phyloP scores from a whole-genome alignment of 495 filamentous ascomycete species.

The Neurospora intermedia region DNA sequence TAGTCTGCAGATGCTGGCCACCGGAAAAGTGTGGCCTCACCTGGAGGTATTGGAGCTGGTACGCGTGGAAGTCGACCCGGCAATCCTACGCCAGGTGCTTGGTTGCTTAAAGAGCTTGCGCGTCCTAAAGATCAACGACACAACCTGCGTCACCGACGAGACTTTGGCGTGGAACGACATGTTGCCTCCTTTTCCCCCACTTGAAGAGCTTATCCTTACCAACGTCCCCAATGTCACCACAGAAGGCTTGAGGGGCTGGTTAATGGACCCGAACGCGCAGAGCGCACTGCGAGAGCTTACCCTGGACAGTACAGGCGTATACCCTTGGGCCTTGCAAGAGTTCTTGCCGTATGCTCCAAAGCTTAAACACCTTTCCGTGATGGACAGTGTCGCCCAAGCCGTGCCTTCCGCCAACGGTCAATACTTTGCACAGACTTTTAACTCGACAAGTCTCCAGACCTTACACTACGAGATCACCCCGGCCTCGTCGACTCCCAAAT shows the following conservation, averaged over 20 bases:
- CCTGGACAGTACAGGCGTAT: constrained; percentile 55
- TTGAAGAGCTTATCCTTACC: constrained; percentile 58
- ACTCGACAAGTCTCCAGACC: constrained; percentile 52
- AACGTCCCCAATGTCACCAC: constrained; percentile 59
- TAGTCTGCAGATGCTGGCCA: constrained; percentile 57
- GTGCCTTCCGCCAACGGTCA: constrained; percentile 44
- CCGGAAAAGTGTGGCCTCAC: constrained; percentile 59
- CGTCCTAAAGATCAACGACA: constrained; percentile 59
- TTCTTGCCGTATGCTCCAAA: constrained; percentile 51
- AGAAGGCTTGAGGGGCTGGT: constrained; percentile 53
- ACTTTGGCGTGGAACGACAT: constrained; percentile 51
- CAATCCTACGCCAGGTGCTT: constrained; percentile 58
- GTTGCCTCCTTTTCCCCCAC: constrained; percentile 56
- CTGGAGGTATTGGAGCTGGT: constrained; percentile 73
- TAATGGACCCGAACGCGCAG: constrained; percentile 38
- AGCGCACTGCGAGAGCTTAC: constrained; percentile 48
- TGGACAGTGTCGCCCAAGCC: constrained; percentile 52
- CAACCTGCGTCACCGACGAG: constrained; percentile 61
- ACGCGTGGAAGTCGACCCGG: constrained; percentile 60
- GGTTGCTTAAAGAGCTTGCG: constrained; percentile 53
- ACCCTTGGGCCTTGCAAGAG: constrained; percentile 49
- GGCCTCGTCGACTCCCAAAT: constrained; percentile 39
- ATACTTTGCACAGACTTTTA: constrained; percentile 48
- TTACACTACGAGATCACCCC: constrained; percentile 77
- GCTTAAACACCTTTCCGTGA: constrained; percentile 56